Percentiles rank a stretch among this genome's conserved stretches.
These are phyloP conservation scores for Rhodomyrtus tomentosa DNA, from an alignment of 345 rosid species.

Conservation along the genomic window DNA sequence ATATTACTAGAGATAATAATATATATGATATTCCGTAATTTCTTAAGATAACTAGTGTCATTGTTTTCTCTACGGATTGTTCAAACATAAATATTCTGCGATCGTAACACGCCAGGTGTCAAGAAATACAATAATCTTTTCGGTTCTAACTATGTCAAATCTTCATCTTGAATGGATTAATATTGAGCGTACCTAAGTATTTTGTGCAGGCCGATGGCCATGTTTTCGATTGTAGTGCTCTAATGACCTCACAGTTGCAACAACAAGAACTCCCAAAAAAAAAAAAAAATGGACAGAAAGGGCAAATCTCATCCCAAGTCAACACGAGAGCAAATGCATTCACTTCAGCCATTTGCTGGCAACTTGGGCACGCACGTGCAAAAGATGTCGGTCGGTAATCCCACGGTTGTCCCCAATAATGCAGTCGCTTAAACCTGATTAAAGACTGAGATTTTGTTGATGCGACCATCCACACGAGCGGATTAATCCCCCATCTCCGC, in stretches of 20 bases:
- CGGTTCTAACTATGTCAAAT: neutral
- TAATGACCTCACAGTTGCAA: neutral
- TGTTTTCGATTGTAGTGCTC: neutral
- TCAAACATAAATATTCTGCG: neutral
- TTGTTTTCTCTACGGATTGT: neutral
- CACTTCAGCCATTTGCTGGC: neutral
- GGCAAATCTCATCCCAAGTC: neutral
- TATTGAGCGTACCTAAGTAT: neutral
- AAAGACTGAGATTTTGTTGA: neutral
- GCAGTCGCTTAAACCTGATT: neutral
- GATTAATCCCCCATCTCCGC: neutral
- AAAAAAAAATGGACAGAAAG: neutral
- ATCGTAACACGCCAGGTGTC: neutral
- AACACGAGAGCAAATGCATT: neutral
- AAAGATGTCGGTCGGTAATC: neutral
- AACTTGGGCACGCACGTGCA: neutral
- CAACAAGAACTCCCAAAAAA: fast-evolving
- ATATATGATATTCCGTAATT: neutral
- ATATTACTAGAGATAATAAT: neutral
- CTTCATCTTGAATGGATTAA: neutral
- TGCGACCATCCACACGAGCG: neutral
- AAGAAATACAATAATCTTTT: neutral
- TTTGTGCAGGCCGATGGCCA: neutral
- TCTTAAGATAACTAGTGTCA: neutral
- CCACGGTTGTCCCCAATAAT: neutral